Evolutionary conservation across 495 filamentous ascomycete species (phyloP), one percentile per base, ranked within the genome.

Genomic region (Daldinia concentrica): DNA sequence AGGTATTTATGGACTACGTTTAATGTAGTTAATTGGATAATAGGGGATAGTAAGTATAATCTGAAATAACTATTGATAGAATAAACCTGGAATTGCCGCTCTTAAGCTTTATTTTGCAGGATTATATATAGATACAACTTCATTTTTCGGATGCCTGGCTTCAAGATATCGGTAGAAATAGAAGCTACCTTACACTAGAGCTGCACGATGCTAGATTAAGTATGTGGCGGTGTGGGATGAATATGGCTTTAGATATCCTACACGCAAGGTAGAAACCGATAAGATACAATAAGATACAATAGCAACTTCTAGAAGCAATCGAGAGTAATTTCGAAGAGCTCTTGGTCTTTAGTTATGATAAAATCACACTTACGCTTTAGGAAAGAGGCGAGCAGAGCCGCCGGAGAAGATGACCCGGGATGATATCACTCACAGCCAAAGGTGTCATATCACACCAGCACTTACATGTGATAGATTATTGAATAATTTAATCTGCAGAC

Each of bases 361-460:
- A 30, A n/a, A 43, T 36, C 9, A 57, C 29, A 59, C 39, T 45
- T 43, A 52, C 56, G 39, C 3, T 36, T 51, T 64, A 62, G 56
- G 70, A 64, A 67, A 68, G 48, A n/a, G 12, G 60, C 54, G 9
- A 41, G 55, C 64, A 64, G 60, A 72, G 64, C 64, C 70, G 54
- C 60, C 55, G 64, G 59, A 60, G 69, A 9, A 64, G 34, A 68
- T 32, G 36, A 37, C 12, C 43, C 43, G 54, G 34, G 34, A 68
- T 72, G 69, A 72, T 72, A 66, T 67, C 69, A 70, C 68, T 9
- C 15, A 30, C 12, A 48, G 34, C 11, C 52, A 24, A 11, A 22
- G 26, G 24, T 36, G 41, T 63, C 34, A 29, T 56, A 11, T 17
- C n/a, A 34, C 19, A 54, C 26, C 7, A 52, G 19, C 37, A 52